phyloP scores from a whole-genome alignment of 2,329 filamentous ascomycete genomes.

The Aureobasidium pullulans region DNA sequence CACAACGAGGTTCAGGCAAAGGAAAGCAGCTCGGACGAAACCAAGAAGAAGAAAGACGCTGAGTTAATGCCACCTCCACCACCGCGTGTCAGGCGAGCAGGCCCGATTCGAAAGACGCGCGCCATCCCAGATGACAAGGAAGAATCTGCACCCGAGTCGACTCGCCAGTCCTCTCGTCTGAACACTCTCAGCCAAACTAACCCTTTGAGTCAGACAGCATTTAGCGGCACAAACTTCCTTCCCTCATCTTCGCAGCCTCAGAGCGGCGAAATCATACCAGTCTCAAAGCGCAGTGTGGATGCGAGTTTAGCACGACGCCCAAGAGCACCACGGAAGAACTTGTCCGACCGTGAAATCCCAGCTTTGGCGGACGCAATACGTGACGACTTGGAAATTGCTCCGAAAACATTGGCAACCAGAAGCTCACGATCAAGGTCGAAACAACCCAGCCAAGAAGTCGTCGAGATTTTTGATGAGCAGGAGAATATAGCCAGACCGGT shows the following conservation, averaged over 20 bases:
- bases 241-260: constrained; percentile 7
- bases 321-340: constrained; percentile 18
- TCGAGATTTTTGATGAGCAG: constrained; percentile 30
- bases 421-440: constrained; percentile 16
- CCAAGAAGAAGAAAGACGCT: constrained; percentile 22
- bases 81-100: constrained; percentile 15
- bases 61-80: constrained; percentile 28
- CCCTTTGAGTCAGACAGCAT: constrained; percentile 7
- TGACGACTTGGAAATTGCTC: constrained; percentile 10
- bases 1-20: constrained; percentile 33
- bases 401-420: constrained; percentile 2
- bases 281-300: constrained; percentile 27
- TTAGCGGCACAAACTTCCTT: neutral
- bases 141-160: neutral
- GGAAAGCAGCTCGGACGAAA: constrained; percentile 3
- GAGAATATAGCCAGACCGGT: constrained; percentile 15
- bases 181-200: constrained; percentile 9
- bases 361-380: constrained; percentile 7
- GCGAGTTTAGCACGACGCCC: constrained; percentile 30
- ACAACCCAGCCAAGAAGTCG: constrained; percentile 22
- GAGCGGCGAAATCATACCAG: constrained; percentile 13
- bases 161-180: constrained; percentile 1
- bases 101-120: constrained; percentile 8
- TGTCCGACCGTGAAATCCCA: constrained; percentile 7
- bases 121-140: neutral